Evolutionary conservation across 176 grass and related monocot genomes (phyloP).

Genomic region (Paspalum vaginatum): DNA sequence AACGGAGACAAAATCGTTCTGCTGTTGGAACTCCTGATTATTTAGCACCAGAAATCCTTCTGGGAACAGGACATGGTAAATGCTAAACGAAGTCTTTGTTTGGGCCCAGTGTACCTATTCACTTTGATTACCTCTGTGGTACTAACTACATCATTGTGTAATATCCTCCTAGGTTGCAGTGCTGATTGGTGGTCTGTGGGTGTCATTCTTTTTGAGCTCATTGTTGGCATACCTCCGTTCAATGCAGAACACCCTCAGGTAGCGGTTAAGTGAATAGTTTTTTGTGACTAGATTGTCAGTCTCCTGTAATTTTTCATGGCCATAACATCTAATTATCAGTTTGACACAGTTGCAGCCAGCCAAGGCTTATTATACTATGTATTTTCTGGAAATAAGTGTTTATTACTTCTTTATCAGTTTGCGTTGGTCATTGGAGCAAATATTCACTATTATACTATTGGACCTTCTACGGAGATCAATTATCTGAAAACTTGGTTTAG

Average conservation of each 20-base stretch:
- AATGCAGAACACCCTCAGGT: slow-evolving; percentile 99
- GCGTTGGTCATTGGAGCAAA: slow-evolving; percentile 11
- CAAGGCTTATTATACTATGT: slow-evolving; percentile 9
- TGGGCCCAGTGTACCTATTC: neutral
- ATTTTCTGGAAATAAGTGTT: slow-evolving; percentile 9
- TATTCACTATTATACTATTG: slow-evolving; percentile 15
- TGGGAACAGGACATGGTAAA: slow-evolving; percentile 97
- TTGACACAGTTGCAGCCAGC: neutral
- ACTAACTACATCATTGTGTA: slow-evolving; percentile 20
- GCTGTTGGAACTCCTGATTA: slow-evolving; percentile 99
- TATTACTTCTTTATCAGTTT: neutral
- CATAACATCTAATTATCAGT: slow-evolving; percentile 9
- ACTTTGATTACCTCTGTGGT: slow-evolving; percentile 23
- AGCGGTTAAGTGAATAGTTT: slow-evolving; percentile 31
- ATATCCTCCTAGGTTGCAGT: slow-evolving; percentile 72
- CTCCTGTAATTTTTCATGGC: slow-evolving; percentile 3
- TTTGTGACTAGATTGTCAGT: slow-evolving; percentile 11
- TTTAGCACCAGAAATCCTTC: slow-evolving; percentile 97
- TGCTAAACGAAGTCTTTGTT: slow-evolving; percentile 22
- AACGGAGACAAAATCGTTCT: slow-evolving; percentile 83
- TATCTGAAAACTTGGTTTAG: slow-evolving; percentile 35
- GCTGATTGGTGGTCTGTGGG: slow-evolving; percentile 99
- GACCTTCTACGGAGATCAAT: slow-evolving; percentile 19
- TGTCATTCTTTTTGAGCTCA: slow-evolving; percentile 96
- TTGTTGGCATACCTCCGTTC: slow-evolving; percentile 99